Base-by-base conservation (phyloP, 148 eudicot species). In the Amaranthus hypochondriacus region DNA sequence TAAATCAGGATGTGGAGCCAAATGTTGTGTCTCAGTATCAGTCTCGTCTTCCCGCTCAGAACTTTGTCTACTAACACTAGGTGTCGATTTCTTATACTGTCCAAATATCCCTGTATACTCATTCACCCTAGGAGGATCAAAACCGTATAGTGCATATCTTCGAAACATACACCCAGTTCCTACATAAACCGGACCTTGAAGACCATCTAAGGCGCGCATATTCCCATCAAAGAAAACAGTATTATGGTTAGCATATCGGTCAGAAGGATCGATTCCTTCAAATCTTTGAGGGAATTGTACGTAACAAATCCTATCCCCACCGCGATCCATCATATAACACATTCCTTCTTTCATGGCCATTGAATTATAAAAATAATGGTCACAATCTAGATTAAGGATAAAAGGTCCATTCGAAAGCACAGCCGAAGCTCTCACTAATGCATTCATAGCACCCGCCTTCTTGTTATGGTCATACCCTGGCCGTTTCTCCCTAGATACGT, bases 311-410 rank as follows among this genome's bases (percentile, higher is more conserved):
- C 93, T 88, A 48, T 92, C 98, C 62, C 98, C 98, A 6, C 98
- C 98, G 15, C 98, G 91, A 75, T 92, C 98, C 98, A 92, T 86
- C 96, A 92, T 90, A 81, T 88, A 92, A 77, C 98, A 92, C 81
- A 93, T 93, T 52, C 98, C 98, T 78, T 93, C 98, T 78, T 80
- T 78, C 12, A 93, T 79, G n/a, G 96, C 96, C 77, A 77, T 79
- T 9, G 86, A 86, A 42, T 93, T 93, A 73, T 90, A 89, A 21
- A 93, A 11, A 50, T 93, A 93, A 73, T 93, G 98, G 65, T 93
- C 98, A 63, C 98, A 93, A 60, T 93, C 96, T 83, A 93, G 76
- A 86, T 93, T 93, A 63, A 93, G 92, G 53, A 93, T 93, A 58
- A 93, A 93, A 4, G 98, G 92, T 13, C 96, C 98, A 18, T 93